Evolutionary conservation across 2,329 filamentous ascomycete species (phyloP).

Genomic region (Fusarium humuli): DNA sequence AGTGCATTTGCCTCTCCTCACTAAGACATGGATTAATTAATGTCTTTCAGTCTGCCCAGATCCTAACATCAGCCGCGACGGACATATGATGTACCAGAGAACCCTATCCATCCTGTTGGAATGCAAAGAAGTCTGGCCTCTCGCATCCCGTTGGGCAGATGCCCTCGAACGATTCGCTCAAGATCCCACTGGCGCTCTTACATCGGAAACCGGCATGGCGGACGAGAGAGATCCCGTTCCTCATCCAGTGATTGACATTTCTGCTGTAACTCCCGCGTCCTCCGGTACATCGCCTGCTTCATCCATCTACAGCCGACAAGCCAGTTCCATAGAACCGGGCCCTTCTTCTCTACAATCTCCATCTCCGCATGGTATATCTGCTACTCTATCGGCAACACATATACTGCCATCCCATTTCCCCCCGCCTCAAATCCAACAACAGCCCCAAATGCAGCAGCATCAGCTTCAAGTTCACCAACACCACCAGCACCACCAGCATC

Average conservation of each 20-base stretch:
- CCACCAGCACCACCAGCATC: conserved; percentile 20
- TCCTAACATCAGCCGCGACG: conserved; percentile 53
- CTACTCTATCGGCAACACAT: conserved; percentile 18
- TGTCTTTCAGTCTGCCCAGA: conserved; percentile 57
- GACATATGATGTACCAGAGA: conserved; percentile 60
- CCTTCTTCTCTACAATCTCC: conserved; percentile 28
- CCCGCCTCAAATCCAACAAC: conserved; percentile 42
- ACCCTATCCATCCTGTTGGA: conserved; percentile 60
- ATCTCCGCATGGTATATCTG: conserved; percentile 27
- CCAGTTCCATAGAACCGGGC: conserved; percentile 22
- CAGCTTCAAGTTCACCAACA: not conserved
- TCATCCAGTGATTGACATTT: conserved; percentile 27
- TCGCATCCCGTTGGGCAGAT: conserved; percentile 65
- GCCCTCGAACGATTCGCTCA: conserved; percentile 61
- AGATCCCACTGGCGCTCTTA: conserved; percentile 56
- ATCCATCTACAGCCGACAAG: conserved; percentile 24
- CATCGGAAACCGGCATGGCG: conserved; percentile 62
- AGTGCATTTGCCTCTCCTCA: conserved; percentile 29
- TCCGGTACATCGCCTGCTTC: conserved; percentile 36
- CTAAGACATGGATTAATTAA: conserved; percentile 12
- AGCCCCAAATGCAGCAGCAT: conserved; percentile 17
- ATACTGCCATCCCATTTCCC: conserved; percentile 26
- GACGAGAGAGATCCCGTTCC: conserved; percentile 57
- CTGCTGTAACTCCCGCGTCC: conserved; percentile 27
- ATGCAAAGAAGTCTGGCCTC: conserved; percentile 63